These are phyloP conservation scores for Russula griseocarnosa DNA, from an alignment of 768 basidiomycete genomes.

Conservation along the genomic window DNA sequence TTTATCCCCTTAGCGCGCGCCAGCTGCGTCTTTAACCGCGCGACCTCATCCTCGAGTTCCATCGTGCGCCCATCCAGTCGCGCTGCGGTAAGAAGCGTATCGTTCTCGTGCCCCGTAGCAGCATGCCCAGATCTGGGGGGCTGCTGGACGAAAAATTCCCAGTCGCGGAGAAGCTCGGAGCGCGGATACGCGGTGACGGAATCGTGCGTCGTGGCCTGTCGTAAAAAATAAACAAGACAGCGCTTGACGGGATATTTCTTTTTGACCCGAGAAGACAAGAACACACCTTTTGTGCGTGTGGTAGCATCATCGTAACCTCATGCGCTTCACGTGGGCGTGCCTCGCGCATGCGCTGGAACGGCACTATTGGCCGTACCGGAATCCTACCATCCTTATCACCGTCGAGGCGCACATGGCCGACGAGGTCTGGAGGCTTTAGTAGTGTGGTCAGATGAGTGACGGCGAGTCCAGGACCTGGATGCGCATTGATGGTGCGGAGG, in stretches of 20 bases:
- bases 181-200: conserved; percentile 40
- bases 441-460: conserved; percentile 75
- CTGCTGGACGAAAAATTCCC: conserved; percentile 59
- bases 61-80: conserved; percentile 53
- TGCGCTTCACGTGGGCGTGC: conserved; percentile 61
- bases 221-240: neutral
- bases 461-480: conserved; percentile 49
- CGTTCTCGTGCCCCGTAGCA: conserved; percentile 30
- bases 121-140: conserved; percentile 31
- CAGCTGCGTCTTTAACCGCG: conserved; percentile 60
- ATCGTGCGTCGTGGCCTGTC: conserved; percentile 28
- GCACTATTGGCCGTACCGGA: conserved; percentile 59
- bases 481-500: conserved; percentile 72
- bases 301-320: conserved; percentile 63
- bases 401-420: conserved; percentile 68
- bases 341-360: conserved; percentile 74
- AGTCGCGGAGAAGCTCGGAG: conserved; percentile 60
- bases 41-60: conserved; percentile 72
- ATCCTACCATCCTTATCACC: conserved; percentile 46
- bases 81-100: conserved; percentile 36
- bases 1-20: conserved; percentile 87
- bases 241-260: conserved; percentile 4
- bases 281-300: conserved; percentile 44
- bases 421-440: conserved; percentile 81
- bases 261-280: neutral